A percentile compares a stretch with the other conserved stretches of the same genome.
phyloP scores from a whole-genome alignment of 2,329 filamentous ascomycete species.

The Botryotinia narcissicola region DNA sequence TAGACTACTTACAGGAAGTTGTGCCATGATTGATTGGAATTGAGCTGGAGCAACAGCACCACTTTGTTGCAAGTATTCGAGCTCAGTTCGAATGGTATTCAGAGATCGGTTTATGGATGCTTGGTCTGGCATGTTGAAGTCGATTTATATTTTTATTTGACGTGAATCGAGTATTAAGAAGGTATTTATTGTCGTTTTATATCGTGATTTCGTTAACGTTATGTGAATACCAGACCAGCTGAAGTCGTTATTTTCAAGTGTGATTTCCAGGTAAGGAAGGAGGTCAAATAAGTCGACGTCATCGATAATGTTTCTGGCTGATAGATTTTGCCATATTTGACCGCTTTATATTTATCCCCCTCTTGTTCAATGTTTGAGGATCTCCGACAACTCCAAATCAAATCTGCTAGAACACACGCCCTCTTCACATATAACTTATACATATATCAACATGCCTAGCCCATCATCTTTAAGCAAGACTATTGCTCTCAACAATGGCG shows the following conservation, averaged over 20 bases:
- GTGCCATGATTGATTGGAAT: conserved; percentile 38
- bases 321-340: background rate
- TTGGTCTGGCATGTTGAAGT: conserved; percentile 32
- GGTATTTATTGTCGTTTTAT: background rate
- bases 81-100: conserved; percentile 30
- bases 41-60: conserved; percentile 36
- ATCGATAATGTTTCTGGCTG: background rate
- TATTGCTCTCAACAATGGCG: conserved; percentile 27
- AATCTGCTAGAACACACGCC: background rate
- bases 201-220: background rate
- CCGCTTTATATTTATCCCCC: conserved; percentile 3
- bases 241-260: background rate
- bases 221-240: background rate
- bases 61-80: conserved; percentile 37
- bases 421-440: background rate
- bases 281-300: conserved; percentile 3
- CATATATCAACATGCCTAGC: background rate
- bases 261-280: background rate
- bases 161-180: background rate
- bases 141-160: background rate
- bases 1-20: conserved; percentile 34
- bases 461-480: conserved; percentile 9
- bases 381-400: background rate
- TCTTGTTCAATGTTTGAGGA: background rate
- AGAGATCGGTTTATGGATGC: conserved; percentile 35